Evolutionary conservation across 2,329 filamentous ascomycete genomes (phyloP), one percentile per base, ranked within the genome.

Genomic region (Aspergillus pseudotamarii): DNA sequence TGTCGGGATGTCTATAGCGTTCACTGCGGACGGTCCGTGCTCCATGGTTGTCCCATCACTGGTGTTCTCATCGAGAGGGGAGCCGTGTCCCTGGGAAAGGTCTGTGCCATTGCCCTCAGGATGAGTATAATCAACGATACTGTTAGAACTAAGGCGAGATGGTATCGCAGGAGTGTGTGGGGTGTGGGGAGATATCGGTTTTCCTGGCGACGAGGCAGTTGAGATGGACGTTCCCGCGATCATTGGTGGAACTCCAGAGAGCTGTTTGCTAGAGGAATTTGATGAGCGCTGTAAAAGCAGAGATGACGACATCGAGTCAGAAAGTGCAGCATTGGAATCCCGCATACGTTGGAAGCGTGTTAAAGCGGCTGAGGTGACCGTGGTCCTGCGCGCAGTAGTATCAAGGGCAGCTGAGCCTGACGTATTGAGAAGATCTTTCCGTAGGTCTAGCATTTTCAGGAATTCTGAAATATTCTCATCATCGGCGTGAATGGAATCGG

Each of bases 381-480:
- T 89, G 0, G 93, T 94, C 67, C 88, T 87, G 73, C 91, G 91
- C 55, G 89, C 89, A 0, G 90, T 86, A 28, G 89, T 87, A 67
- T 93, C 90, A 10, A 88, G 85, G 10, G 82, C 76, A 21, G 79
- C 77, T 41, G 80, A 77, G 65, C 86, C 88, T 69, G 86, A 89
- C 19, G 87, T 84, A 54, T 84, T 82, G 66, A 93, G 89, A 62
- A 97, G 91, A 76, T 93, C 94, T 77, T 94, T 96, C 75, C 92
- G 92, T 71, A 88, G 89, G 64, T 98, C 94, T 8, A 99, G 84
- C 65, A 93, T 85, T 72, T 96, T 96, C 65, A 99, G 81, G 71
- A 98, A 99, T 58, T 96, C 93, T 0, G 92, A 93, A 46, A 99
- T 96, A 67, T 95, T 94, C 71, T 97, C 92, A 71, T 96, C 93